Conservation (phyloP, 108 stramenopile species). For the Epithemia pelagica region DNA sequence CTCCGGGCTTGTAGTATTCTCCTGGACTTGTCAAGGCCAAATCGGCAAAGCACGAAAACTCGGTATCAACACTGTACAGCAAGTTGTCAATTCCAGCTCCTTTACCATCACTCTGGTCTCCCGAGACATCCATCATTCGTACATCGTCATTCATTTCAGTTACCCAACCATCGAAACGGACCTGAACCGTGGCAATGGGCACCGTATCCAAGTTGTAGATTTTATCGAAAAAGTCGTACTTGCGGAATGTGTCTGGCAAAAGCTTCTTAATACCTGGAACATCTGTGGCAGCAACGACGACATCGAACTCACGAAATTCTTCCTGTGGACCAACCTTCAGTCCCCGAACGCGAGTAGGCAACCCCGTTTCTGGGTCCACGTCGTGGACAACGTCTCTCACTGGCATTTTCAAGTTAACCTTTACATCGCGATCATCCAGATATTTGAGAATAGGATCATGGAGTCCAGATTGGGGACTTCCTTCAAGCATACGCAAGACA, state of each 20-base stretch:
- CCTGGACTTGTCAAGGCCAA: constrained; percentile 89
- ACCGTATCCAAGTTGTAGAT: constrained; percentile 95
- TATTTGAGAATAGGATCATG: constrained; percentile 95
- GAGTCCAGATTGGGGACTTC: constrained; percentile 87
- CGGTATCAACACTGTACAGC: constrained; percentile 92
- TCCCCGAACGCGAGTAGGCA: constrained; percentile 76
- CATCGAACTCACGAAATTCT: constrained; percentile 72
- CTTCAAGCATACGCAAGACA: constrained; percentile 92
- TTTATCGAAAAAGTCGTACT: constrained; percentile 88
- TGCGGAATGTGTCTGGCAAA: constrained; percentile 85
- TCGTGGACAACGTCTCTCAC: constrained; percentile 80
- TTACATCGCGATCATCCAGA: constrained; percentile 82
- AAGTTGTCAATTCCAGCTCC: constrained; percentile 93
- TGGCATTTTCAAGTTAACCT: constrained; percentile 61
- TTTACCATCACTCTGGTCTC: constrained; percentile 83
- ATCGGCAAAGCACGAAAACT: constrained; percentile 97
- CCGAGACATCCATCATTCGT: constrained; percentile 80
- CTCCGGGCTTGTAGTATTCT: constrained; percentile 91
- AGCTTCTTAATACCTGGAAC: constrained; percentile 95
- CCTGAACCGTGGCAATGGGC: constrained; percentile 95
- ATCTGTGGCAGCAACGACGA: constrained; percentile 85
- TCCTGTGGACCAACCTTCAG: constrained; percentile 71
- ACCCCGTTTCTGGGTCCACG: constrained; percentile 60
- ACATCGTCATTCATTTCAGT: constrained; percentile 87
- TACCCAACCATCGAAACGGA: constrained; percentile 96